Conservation (phyloP, 192 early-diverging fungal species). For the Spinellus fusiger region DNA sequence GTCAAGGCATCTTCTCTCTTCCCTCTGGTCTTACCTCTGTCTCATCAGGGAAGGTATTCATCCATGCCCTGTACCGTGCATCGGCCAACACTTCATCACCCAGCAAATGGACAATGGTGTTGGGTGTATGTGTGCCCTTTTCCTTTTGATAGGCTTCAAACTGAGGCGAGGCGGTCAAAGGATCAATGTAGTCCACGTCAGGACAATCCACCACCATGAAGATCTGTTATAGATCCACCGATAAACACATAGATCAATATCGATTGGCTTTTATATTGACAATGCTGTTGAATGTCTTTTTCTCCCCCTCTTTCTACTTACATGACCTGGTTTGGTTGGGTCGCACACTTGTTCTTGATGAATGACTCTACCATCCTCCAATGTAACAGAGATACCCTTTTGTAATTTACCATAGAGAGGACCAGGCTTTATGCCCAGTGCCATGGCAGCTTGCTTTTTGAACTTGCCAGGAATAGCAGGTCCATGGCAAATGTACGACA, state of each 20-base stretch:
- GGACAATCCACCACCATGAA: constrained; percentile 73
- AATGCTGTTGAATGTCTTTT: too few species aligned
- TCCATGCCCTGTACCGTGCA: constrained; percentile 66
- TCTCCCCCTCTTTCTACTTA: too few species aligned
- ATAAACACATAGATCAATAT: not conserved
- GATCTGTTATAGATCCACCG: constrained; percentile 23
- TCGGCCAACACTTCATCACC: constrained; percentile 59
- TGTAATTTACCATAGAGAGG: constrained; percentile 51
- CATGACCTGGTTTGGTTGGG: constrained; percentile 20
- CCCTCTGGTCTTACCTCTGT: constrained; percentile 40
- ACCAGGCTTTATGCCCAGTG: constrained; percentile 65
- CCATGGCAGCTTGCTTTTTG: constrained; percentile 54
- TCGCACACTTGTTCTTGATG: constrained; percentile 60
- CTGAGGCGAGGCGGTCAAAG: constrained; percentile 33
- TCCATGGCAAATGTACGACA: constrained; percentile 73
- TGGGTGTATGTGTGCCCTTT: constrained; percentile 19
- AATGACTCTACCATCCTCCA: constrained; percentile 61
- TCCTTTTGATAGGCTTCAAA: constrained; percentile 32
- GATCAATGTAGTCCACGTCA: constrained; percentile 42
- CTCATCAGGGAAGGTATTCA: constrained; percentile 57
- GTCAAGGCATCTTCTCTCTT: not conserved
- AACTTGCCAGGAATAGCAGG: constrained; percentile 78
- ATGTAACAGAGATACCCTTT: constrained; percentile 50
- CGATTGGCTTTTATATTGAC: too few species aligned
- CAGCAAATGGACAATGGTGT: constrained; percentile 63